Evolutionary conservation across 129 eudicot genomes (phyloP).

Genomic region (Lactuca sativa): DNA sequence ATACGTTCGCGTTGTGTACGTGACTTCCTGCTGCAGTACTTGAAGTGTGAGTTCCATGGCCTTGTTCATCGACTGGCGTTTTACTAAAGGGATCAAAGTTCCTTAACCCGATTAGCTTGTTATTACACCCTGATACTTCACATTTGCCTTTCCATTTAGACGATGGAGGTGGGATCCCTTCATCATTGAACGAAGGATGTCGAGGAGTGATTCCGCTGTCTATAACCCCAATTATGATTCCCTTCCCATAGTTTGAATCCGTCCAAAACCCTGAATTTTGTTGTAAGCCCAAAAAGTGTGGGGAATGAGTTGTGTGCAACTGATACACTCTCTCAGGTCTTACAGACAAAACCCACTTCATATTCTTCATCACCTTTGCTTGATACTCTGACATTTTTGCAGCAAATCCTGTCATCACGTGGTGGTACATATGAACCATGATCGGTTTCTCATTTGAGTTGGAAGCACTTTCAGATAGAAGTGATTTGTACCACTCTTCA

Average conservation of each 20-base stretch:
- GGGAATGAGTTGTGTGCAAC: background rate
- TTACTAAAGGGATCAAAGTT: no score
- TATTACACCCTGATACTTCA: background rate
- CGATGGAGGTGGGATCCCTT: background rate
- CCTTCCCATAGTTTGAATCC: background rate
- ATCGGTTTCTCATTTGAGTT: background rate
- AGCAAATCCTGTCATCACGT: background rate
- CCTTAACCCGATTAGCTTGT: background rate
- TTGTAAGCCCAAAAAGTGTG: background rate
- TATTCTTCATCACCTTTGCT: background rate
- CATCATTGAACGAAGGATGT: background rate
- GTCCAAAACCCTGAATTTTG: background rate
- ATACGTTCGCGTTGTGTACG: background rate
- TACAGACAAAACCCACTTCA: background rate
- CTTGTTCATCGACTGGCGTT: background rate
- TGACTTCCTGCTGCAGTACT: background rate
- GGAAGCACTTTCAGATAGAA: background rate
- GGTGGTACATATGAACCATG: background rate
- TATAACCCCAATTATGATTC: background rate
- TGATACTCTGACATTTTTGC: background rate
- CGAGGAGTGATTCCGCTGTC: background rate
- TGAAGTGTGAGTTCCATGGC: background rate
- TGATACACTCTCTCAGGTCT: background rate
- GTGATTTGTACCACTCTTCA: background rate
- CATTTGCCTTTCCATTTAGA: background rate